Percentiles rank a stretch among this genome's conserved stretches.
Evolutionary conservation across 208 protist genomes (phyloP).

Genomic region (Leishmania guyanensis): DNA sequence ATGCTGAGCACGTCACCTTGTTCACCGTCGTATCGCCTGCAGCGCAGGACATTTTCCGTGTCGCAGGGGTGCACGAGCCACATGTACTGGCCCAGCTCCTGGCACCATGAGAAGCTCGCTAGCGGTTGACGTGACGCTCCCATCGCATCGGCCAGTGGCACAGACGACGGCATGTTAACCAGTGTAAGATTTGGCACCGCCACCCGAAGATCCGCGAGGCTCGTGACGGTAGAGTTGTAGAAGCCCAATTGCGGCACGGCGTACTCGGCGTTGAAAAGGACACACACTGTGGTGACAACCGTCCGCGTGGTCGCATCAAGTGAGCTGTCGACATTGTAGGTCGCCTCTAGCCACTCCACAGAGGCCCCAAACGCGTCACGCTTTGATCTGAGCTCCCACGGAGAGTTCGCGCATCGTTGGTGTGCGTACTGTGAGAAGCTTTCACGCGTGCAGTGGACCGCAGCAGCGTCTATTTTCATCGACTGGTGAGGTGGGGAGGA

Average conservation of each 20-base stretch:
- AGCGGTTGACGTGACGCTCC: slow-evolving; percentile 12
- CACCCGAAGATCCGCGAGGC: slow-evolving; percentile 20
- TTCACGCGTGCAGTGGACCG: slow-evolving; percentile 10
- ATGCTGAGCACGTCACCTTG: slow-evolving; percentile 36
- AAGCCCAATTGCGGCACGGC: slow-evolving; percentile 51
- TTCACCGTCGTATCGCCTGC: slow-evolving; percentile 19
- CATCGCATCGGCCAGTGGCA: not conserved
- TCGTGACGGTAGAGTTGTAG: slow-evolving; percentile 20
- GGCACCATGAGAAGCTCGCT: slow-evolving; percentile 41
- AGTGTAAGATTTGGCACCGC: slow-evolving; percentile 31
- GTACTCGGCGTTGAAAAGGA: slow-evolving; percentile 25
- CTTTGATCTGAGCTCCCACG: slow-evolving; percentile 19
- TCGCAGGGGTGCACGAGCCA: slow-evolving; percentile 72
- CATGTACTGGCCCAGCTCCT: slow-evolving; percentile 47
- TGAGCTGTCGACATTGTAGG: not conserved
- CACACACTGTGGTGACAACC: slow-evolving; percentile 14
- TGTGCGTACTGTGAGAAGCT: slow-evolving; percentile 4
- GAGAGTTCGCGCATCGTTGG: not conserved
- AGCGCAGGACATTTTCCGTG: slow-evolving; percentile 38
- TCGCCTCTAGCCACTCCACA: slow-evolving; percentile 24
- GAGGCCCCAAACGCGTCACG: not conserved
- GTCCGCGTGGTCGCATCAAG: no score
- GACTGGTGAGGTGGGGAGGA: not conserved
- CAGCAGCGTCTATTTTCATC: slow-evolving; percentile 3
- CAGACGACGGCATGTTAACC: not conserved